A percentile compares a stretch with the other conserved stretches of the same genome.
Evolutionary conservation across 2,329 filamentous ascomycete genomes (phyloP).

Genomic region (Aspergillus texensis): DNA sequence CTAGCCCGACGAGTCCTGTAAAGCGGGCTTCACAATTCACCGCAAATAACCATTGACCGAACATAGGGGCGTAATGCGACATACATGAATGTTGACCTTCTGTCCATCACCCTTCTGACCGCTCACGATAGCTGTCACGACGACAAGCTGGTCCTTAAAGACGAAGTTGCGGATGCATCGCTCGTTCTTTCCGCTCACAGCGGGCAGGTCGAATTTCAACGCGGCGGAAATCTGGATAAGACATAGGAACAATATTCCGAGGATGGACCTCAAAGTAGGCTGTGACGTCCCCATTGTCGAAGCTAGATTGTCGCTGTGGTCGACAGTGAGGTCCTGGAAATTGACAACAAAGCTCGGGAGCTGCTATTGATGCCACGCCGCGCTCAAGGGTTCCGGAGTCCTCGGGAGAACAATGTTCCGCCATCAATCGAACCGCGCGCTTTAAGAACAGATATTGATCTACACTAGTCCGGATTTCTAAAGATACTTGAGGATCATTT

Average conservation of each 20-base stretch:
- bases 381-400: constrained; percentile 27
- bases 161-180: constrained; percentile 98
- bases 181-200: constrained; percentile 68
- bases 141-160: constrained; percentile 85
- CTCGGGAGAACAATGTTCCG: constrained; percentile 36
- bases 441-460: background rate
- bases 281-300: constrained; percentile 35
- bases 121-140: constrained; percentile 86
- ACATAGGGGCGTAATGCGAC: constrained; percentile 13
- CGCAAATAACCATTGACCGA: background rate
- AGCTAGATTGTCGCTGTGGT: constrained; percentile 17
- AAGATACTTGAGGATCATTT: background rate
- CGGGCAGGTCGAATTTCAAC: constrained; percentile 90
- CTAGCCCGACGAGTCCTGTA: background rate
- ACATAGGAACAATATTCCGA: constrained; percentile 37
- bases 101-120: constrained; percentile 91
- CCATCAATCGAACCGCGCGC: constrained; percentile 3
- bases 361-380: constrained; percentile 39
- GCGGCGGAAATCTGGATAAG: constrained; percentile 55
- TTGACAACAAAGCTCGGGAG: constrained; percentile 25
- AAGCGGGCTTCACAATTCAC: background rate
- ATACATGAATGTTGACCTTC: constrained; percentile 89
- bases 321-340: constrained; percentile 20
- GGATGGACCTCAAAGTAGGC: constrained; percentile 34
- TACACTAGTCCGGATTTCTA: background rate